Evolutionary conservation across 2,329 filamentous ascomycete genomes (phyloP).

Genomic region (Pestalotiopsis sp.): DNA sequence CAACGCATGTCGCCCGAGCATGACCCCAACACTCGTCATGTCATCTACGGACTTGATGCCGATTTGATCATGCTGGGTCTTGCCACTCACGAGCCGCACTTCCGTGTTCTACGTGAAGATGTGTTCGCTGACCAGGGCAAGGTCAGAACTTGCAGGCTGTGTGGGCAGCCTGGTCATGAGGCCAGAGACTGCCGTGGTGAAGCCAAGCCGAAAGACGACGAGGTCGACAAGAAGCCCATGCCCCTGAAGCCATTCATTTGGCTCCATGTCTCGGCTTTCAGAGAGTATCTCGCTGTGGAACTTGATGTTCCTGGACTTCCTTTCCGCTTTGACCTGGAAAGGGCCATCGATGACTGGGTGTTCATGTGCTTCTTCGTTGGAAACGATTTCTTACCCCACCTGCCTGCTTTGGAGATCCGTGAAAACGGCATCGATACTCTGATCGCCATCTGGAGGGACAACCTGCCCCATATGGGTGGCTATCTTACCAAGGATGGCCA

Average conservation of each 20-base stretch:
- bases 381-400: constrained; percentile 96
- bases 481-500: constrained; percentile 95
- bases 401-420: constrained; percentile 95
- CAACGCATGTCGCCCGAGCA: constrained; percentile 89
- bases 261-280: constrained; percentile 88
- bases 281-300: constrained; percentile 92
- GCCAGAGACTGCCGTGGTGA: constrained; percentile 82
- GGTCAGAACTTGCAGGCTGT: constrained; percentile 80
- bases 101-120: constrained; percentile 93
- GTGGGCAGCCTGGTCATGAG: constrained; percentile 90
- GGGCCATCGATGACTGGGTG: constrained; percentile 95
- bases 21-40: constrained; percentile 94
- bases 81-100: constrained; percentile 95
- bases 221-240: constrained; percentile 76
- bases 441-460: constrained; percentile 96
- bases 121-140: constrained; percentile 92
- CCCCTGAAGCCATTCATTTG: constrained; percentile 93
- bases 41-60: constrained; percentile 96
- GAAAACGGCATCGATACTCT: constrained; percentile 97
- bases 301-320: constrained; percentile 79
- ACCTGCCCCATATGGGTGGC: constrained; percentile 86
- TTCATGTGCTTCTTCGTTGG: constrained; percentile 99
- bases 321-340: constrained; percentile 90
- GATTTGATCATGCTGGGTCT: constrained; percentile 98
- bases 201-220: constrained; percentile 74